These are phyloP conservation scores for Astrephomene gubernaculifera DNA, from an alignment of 139 green algal species.

Conservation along the genomic window DNA sequence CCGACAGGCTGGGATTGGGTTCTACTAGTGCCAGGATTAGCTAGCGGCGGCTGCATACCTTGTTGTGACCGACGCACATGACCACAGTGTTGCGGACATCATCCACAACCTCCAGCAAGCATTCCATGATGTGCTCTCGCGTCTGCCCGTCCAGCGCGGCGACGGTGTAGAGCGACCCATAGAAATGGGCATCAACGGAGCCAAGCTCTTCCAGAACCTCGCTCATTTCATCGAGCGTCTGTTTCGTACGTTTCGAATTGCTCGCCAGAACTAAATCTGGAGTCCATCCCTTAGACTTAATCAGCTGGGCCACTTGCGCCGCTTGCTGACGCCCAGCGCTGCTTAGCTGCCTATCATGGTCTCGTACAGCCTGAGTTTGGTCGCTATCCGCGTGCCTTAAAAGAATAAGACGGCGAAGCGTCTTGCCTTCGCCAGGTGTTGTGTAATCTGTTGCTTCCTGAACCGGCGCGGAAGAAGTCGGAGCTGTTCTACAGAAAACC, in stretches of 20 bases:
- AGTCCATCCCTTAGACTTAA: slow-evolving; percentile 72
- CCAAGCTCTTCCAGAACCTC: slow-evolving; percentile 61
- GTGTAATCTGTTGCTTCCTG: neutral
- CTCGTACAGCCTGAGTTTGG: slow-evolving; percentile 42
- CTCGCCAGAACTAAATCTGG: slow-evolving; percentile 80
- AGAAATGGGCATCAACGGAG: slow-evolving; percentile 67
- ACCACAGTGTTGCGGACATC: slow-evolving; percentile 63
- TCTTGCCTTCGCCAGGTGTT: neutral
- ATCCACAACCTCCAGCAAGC: slow-evolving; percentile 57
- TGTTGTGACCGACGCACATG: slow-evolving; percentile 90
- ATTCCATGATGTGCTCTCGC: slow-evolving; percentile 69
- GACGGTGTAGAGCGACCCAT: slow-evolving; percentile 87
- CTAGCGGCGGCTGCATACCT: slow-evolving; percentile 56
- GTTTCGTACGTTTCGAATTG: slow-evolving; percentile 77
- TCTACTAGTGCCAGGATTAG: neutral
- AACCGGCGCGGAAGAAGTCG: neutral
- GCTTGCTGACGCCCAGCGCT: slow-evolving; percentile 47
- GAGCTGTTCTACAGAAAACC: neutral
- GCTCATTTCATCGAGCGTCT: slow-evolving; percentile 87
- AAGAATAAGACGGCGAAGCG: slow-evolving; percentile 70
- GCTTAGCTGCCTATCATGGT: slow-evolving; percentile 71
- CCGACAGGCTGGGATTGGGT: neutral
- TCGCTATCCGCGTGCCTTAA: slow-evolving; percentile 86
- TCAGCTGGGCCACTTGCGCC: slow-evolving; percentile 38
- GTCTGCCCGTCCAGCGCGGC: slow-evolving; percentile 87